Conservation (phyloP, 129 eudicot species). For the Flaveria robusta region DNA sequence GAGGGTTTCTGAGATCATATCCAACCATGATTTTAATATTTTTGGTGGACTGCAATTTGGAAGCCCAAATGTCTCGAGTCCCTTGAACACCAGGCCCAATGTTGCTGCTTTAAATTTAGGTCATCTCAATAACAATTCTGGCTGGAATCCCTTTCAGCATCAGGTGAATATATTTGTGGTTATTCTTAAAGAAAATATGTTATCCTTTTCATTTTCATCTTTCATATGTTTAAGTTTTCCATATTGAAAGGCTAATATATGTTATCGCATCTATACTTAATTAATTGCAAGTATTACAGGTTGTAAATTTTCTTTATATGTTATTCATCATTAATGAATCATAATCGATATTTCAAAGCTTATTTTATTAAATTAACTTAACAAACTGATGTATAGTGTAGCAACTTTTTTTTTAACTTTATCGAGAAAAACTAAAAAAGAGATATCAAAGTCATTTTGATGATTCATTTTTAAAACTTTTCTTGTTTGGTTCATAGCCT, state of each 20-base stretch:
- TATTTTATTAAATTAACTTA: background rate
- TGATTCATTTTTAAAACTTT: too few species aligned
- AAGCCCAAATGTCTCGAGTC: constrained; percentile 55
- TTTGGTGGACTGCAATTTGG: constrained; percentile 60
- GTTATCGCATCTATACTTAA: background rate
- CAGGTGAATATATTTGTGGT: constrained; percentile 49
- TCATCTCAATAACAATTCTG: constrained; percentile 43
- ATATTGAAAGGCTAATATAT: background rate
- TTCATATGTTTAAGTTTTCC: background rate
- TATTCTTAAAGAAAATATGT: constrained; percentile 3
- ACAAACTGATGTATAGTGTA: background rate
- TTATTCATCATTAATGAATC: background rate
- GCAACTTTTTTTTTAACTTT: too few species aligned
- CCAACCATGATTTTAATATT: constrained; percentile 52
- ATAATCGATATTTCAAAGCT: background rate
- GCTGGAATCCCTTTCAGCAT: constrained; percentile 50
- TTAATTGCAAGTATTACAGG: constrained; percentile 2
- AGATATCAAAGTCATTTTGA: too few species aligned
- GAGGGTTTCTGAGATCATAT: constrained; percentile 52
- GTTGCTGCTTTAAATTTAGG: constrained; percentile 42
- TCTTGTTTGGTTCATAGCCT: too few species aligned
- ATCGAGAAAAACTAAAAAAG: too few species aligned
- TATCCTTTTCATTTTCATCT: background rate
- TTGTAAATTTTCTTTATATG: background rate
- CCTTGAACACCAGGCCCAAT: constrained; percentile 50